These are phyloP conservation scores for Tylopilus sp. DNA, from an alignment of 768 basidiomycete genomes.

Conservation along the genomic window DNA sequence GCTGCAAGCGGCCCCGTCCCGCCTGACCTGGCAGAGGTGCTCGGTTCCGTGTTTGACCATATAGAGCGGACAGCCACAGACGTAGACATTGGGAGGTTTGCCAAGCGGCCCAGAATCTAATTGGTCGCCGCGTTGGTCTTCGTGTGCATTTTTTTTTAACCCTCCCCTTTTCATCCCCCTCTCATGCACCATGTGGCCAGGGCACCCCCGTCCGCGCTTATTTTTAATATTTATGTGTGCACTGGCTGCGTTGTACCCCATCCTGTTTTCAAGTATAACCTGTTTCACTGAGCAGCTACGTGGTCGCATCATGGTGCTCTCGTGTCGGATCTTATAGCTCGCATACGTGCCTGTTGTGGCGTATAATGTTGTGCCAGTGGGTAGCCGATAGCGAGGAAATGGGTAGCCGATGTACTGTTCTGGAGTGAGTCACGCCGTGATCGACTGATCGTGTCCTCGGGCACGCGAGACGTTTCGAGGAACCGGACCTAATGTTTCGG, in stretches of 20 bases:
- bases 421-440: no score
- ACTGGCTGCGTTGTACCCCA: slow-evolving; percentile 2
- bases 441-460: no score
- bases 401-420: no score
- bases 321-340: slow-evolving; percentile 16
- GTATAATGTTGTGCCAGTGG: not conserved
- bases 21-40: slow-evolving; percentile 29
- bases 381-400: no score
- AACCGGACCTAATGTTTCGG: no score
- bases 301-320: slow-evolving; percentile 5
- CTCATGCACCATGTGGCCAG: not conserved
- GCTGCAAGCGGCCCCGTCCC: slow-evolving; percentile 30
- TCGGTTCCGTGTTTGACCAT: slow-evolving; percentile 33
- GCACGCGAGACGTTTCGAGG: no score
- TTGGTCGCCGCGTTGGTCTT: not conserved
- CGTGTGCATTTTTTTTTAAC: not conserved
- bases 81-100: slow-evolving; percentile 20
- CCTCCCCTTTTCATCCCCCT: no score
- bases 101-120: slow-evolving; percentile 28
- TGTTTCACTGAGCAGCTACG: not conserved
- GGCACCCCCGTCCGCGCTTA: not conserved
- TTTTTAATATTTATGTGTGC: not conserved
- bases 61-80: slow-evolving; percentile 31
- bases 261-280: not conserved
- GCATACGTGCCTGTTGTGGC: slow-evolving; percentile 6